These are phyloP conservation scores for Saccharata proteae DNA, from an alignment of 2,329 filamentous ascomycete species.

Conservation along the genomic window DNA sequence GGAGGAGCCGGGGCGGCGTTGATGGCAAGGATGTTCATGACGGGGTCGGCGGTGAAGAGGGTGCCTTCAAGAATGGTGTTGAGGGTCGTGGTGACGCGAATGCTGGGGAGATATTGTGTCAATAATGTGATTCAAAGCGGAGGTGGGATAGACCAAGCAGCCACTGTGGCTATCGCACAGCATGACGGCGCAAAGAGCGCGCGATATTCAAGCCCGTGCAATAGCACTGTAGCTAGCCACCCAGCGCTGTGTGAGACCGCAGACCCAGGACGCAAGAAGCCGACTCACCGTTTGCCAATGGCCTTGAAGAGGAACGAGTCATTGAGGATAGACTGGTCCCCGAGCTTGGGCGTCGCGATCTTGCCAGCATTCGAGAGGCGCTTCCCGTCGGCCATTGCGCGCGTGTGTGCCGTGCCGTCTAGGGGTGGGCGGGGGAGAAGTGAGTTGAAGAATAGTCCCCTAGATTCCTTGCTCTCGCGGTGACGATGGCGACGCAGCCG, in stretches of 20 bases:
- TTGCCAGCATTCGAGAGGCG: constrained; percentile 43
- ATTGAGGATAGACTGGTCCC: constrained; percentile 11
- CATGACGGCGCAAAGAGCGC: no score
- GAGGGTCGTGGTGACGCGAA: constrained; percentile 20
- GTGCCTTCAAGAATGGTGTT: constrained; percentile 46
- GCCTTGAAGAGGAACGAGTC: constrained; percentile 39
- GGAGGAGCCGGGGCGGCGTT: constrained; percentile 39
- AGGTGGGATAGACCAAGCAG: no score
- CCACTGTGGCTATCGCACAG: no score
- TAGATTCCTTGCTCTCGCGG: constrained; percentile 10
- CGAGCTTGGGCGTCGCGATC: constrained; percentile 39
- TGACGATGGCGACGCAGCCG: constrained; percentile 11
- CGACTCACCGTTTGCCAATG: constrained; percentile 48
- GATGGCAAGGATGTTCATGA: constrained; percentile 49
- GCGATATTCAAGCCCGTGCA: no score
- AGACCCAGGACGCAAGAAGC: no score
- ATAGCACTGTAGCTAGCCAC: no score
- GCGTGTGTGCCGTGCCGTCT: no score
- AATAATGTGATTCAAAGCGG: no score
- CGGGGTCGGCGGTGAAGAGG: constrained; percentile 49
- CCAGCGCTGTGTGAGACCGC: no score
- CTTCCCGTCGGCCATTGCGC: constrained; percentile 45
- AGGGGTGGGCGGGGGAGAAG: constrained; percentile 1
- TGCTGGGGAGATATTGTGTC: no score
- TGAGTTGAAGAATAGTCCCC: constrained; percentile 5